Evolutionary conservation across 148 eudicot genomes (phyloP).

Genomic region (Chenopodium berlandieri): DNA sequence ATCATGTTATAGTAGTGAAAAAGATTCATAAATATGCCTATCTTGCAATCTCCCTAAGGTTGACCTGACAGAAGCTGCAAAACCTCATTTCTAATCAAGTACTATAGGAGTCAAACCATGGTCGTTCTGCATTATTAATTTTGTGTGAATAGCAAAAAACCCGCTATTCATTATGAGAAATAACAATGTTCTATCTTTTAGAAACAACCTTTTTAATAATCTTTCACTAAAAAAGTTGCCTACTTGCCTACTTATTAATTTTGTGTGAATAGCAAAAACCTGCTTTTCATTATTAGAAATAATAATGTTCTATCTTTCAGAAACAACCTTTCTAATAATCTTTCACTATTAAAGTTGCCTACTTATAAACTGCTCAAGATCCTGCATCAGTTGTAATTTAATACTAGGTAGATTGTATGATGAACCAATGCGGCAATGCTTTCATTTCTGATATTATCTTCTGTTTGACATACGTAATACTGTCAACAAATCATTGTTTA

Average conservation of each 20-base stretch:
- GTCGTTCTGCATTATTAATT: background rate
- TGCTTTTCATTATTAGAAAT: background rate
- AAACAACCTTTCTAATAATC: background rate
- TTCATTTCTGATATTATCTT: no score
- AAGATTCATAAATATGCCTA: background rate
- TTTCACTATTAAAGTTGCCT: background rate
- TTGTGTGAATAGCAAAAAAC: background rate
- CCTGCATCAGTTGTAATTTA: background rate
- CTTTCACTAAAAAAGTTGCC: background rate
- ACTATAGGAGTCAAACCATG: background rate
- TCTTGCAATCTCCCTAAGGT: background rate
- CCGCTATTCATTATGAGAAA: background rate
- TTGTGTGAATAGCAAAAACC: background rate
- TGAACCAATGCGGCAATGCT: background rate
- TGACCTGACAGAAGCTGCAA: background rate
- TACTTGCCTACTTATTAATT: background rate
- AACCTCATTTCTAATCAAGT: background rate
- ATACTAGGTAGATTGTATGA: background rate
- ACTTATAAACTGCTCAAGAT: background rate
- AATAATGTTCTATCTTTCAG: background rate
- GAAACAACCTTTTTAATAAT: background rate
- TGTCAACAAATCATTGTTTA: background rate
- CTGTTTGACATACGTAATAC: no score
- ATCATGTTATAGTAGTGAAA: no score
- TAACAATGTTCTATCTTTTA: no score